Evolutionary conservation across 768 basidiomycete genomes (phyloP).

Genomic region (Antrodiella citrinella): DNA sequence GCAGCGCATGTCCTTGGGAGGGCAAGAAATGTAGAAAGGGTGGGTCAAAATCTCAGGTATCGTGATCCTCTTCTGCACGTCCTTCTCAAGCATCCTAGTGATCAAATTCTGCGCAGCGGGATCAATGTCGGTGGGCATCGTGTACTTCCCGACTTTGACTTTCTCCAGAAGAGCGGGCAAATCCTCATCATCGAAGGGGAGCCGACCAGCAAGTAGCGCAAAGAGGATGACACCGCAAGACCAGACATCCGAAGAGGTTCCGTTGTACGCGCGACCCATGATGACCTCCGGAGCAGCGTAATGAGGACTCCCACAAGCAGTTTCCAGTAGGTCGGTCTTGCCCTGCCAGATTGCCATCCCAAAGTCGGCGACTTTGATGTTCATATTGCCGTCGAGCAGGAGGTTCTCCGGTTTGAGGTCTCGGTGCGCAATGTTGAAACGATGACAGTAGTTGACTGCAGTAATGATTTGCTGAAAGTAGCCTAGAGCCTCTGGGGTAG

Average conservation of each 20-base stretch:
- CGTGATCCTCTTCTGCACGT: constrained; percentile 69
- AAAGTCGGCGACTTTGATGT: constrained; percentile 94
- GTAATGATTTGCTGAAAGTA: constrained; percentile 94
- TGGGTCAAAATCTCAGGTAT: constrained; percentile 75
- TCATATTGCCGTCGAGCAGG: constrained; percentile 71
- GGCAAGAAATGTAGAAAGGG: constrained; percentile 63
- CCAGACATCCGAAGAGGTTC: constrained; percentile 90
- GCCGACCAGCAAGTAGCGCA: constrained; percentile 74
- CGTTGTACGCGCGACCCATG: constrained; percentile 75
- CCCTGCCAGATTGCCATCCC: constrained; percentile 89
- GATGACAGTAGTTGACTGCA: constrained; percentile 87
- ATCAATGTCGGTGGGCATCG: constrained; percentile 67
- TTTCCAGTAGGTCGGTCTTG: constrained; percentile 56
- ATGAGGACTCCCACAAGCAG: constrained; percentile 91
- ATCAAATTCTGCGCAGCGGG: constrained; percentile 71
- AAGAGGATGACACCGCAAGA: constrained; percentile 92
- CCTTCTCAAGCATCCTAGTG: constrained; percentile 69
- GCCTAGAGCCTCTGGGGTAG: constrained; percentile 61
- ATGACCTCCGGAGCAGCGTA: constrained; percentile 93
- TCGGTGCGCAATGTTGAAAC: constrained; percentile 90
- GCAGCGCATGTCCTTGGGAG: constrained; percentile 34
- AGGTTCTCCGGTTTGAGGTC: constrained; percentile 95
- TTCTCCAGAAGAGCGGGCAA: constrained; percentile 69
- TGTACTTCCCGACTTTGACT: constrained; percentile 65
- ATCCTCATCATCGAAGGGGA: constrained; percentile 95